A percentile compares a stretch with the other conserved stretches of the same genome.
phyloP scores from a whole-genome alignment of 495 filamentous ascomycete species.

The Usnea hakonensis region DNA sequence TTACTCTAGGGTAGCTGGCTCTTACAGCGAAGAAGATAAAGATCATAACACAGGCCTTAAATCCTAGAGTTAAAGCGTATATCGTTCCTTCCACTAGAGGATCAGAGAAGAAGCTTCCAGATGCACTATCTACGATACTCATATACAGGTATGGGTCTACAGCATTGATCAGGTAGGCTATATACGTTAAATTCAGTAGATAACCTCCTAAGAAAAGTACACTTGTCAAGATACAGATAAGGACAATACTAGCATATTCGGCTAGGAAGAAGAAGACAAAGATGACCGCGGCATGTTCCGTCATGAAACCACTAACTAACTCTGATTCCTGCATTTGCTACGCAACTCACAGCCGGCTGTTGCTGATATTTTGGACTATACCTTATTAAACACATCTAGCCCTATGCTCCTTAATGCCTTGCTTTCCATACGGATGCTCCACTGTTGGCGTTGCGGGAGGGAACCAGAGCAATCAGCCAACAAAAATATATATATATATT shows the following conservation, averaged over 20 bases:
- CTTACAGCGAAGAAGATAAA: not conserved
- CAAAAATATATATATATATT: too few species aligned
- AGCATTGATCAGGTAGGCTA: not conserved
- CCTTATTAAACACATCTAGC: too few species aligned
- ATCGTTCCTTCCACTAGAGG: not conserved
- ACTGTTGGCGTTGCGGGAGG: too few species aligned
- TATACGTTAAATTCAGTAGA: not conserved
- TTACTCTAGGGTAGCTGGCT: conserved; percentile 10
- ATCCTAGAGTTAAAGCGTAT: not conserved
- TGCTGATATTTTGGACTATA: too few species aligned
- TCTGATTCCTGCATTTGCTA: too few species aligned
- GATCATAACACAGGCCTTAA: not conserved
- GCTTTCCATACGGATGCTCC: too few species aligned
- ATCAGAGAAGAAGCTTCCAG: not conserved
- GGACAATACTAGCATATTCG: not conserved
- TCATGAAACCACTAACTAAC: too few species aligned
- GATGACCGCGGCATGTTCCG: too few species aligned
- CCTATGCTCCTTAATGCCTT: too few species aligned
- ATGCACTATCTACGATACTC: not conserved
- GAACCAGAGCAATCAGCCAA: too few species aligned
- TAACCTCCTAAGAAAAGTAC: not conserved
- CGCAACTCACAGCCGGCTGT: too few species aligned
- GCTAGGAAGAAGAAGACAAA: too few species aligned
- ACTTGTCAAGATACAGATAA: not conserved
- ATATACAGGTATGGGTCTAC: not conserved